phyloP scores from a whole-genome alignment of 1,284 basidiomycete genomes.

The Sporisorium exsertum region DNA sequence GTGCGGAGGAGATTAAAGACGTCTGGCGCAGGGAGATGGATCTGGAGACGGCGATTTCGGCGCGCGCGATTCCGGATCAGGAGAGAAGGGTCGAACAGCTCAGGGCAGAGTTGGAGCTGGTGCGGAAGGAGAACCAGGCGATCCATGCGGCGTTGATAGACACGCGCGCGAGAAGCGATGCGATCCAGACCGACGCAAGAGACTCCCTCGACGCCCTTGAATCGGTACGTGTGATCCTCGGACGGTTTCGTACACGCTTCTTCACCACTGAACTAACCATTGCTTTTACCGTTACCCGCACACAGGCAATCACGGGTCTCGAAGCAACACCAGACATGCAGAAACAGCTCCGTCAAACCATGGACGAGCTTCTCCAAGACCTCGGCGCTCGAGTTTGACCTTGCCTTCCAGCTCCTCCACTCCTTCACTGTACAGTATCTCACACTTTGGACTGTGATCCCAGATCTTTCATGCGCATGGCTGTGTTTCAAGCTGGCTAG shows the following conservation, averaged over 20 bases:
- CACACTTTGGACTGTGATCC: too few relatives aligned
- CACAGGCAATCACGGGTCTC: constrained; percentile 49
- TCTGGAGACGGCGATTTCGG: constrained; percentile 55
- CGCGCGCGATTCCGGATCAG: constrained; percentile 56
- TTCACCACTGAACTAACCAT: background rate
- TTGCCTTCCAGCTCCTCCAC: background rate
- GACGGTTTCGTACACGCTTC: too few relatives aligned
- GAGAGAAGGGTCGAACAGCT: constrained; percentile 31
- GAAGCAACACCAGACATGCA: constrained; percentile 47
- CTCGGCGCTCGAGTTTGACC: constrained; percentile 47
- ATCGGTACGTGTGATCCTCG: constrained; percentile 26
- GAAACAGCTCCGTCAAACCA: constrained; percentile 45
- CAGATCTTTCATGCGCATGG: background rate
- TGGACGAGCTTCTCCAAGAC: constrained; percentile 50
- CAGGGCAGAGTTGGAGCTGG: constrained; percentile 36
- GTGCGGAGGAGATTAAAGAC: constrained; percentile 49
- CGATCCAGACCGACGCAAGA: constrained; percentile 23
- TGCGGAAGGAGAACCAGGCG: constrained; percentile 18
- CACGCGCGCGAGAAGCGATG: constrained; percentile 10
- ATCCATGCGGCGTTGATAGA: constrained; percentile 22
- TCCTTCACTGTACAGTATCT: background rate
- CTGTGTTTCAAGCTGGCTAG: background rate
- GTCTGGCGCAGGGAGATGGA: constrained; percentile 61
- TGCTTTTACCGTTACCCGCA: background rate
- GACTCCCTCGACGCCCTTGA: constrained; percentile 38